These are phyloP conservation scores for Gentiana straminea DNA, from an alignment of 257 asterid species.

Conservation along the genomic window DNA sequence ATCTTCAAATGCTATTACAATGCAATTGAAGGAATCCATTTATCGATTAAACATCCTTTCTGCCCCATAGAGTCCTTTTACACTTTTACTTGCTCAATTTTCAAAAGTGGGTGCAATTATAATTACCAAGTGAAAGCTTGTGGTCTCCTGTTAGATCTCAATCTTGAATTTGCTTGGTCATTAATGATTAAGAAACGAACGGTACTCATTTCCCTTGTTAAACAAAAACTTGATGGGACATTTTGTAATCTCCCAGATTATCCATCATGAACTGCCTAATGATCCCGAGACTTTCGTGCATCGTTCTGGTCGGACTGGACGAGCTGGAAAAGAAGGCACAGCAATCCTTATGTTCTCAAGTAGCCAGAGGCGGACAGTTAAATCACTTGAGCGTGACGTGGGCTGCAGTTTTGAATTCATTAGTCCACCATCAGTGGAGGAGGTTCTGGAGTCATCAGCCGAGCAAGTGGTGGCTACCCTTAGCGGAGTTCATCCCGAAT, in stretches of 20 bases:
- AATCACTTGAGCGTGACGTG: slow-evolving; percentile 66
- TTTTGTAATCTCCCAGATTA: slow-evolving; percentile 33
- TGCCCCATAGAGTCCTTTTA: no score
- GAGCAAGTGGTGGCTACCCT: slow-evolving; percentile 39
- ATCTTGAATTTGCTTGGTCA: no score
- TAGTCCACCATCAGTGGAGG: slow-evolving; percentile 63
- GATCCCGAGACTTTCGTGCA: slow-evolving; percentile 97
- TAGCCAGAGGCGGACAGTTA: slow-evolving; percentile 71
- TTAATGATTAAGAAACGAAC: no score
- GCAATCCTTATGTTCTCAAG: slow-evolving; percentile 68
- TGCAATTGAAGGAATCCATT: no score
- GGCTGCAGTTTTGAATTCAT: slow-evolving; percentile 68
- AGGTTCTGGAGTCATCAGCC: slow-evolving; percentile 77
- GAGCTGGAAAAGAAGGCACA: slow-evolving; percentile 75
- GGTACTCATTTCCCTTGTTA: no score
- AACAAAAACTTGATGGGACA: not conserved
- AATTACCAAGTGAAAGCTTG: no score
- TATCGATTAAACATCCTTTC: no score
- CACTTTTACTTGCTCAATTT: no score
- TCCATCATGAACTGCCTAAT: slow-evolving; percentile 94
- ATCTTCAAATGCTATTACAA: no score
- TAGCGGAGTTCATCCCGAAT: slow-evolving; percentile 37
- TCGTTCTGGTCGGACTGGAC: slow-evolving; percentile 97
- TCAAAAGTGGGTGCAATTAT: no score
- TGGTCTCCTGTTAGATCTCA: no score